Conservation (phyloP, 192 early-diverging fungal species). For the Ramicandelaber brevisporus region DNA sequence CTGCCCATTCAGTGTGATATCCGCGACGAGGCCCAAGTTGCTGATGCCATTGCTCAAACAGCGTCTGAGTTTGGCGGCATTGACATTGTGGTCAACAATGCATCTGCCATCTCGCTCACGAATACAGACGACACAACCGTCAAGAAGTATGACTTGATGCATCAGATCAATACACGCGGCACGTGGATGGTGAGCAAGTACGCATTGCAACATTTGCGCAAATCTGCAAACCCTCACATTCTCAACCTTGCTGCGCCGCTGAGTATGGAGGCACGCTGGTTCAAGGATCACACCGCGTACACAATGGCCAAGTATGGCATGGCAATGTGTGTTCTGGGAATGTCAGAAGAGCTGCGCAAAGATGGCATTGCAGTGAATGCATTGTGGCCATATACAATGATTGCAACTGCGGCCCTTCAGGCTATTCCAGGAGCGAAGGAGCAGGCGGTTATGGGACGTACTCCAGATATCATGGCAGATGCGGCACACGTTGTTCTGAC, state of each 20-base stretch:
- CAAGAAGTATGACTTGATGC: constrained; percentile 36
- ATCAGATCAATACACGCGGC: constrained; percentile 37
- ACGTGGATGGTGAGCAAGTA: constrained; percentile 41
- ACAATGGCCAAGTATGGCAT: constrained; percentile 34
- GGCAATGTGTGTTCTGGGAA: constrained; percentile 41
- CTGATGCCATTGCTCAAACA: constrained; percentile 26
- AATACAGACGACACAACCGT: constrained; percentile 17
- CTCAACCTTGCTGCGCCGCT: constrained; percentile 43
- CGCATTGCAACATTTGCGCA: constrained; percentile 34
- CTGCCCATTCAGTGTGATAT: constrained; percentile 50
- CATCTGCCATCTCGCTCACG: constrained; percentile 39
- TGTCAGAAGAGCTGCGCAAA: constrained; percentile 33
- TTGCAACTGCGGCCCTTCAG: background rate
- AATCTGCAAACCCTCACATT: constrained; percentile 45
- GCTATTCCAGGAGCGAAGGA: constrained; percentile 2
- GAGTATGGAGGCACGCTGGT: constrained; percentile 32
- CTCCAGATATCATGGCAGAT: constrained; percentile 44
- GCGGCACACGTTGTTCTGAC: constrained; percentile 34
- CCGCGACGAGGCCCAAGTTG: constrained; percentile 35
- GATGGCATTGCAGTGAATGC: constrained; percentile 45
- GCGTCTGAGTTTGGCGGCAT: constrained; percentile 41
- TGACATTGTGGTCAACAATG: constrained; percentile 53
- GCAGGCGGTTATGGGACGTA: constrained; percentile 8
- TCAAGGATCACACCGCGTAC: constrained; percentile 28
- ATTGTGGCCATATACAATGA: constrained; percentile 35